A percentile compares a stretch with the other conserved stretches of the same genome.
Conservation (phyloP, 768 basidiomycete genomes). For the Amanita pallidorosea region DNA sequence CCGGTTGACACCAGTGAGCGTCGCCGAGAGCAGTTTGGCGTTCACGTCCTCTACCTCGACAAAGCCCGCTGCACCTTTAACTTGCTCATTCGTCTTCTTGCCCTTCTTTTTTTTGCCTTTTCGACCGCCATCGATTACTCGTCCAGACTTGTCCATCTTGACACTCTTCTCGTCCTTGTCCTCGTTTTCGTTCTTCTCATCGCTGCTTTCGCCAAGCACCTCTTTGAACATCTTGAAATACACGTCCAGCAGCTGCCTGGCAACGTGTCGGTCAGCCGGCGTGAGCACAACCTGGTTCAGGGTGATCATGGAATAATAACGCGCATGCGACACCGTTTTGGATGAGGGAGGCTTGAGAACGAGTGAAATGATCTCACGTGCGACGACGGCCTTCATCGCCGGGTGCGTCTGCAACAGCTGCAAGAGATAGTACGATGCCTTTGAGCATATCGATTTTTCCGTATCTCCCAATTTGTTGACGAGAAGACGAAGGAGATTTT, state of each 20-base stretch:
- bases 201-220: slow-evolving; percentile 55
- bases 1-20: slow-evolving; percentile 90
- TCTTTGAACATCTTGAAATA: slow-evolving; percentile 95
- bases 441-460: slow-evolving; percentile 79
- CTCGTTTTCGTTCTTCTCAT: slow-evolving; percentile 16
- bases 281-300: slow-evolving; percentile 86
- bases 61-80: slow-evolving; percentile 55
- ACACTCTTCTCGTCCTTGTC: slow-evolving; percentile 21
- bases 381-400: slow-evolving; percentile 82
- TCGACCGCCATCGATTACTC: slow-evolving; percentile 20
- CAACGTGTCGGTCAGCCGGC: slow-evolving; percentile 59
- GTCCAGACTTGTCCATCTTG: slow-evolving; percentile 22
- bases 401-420: slow-evolving; percentile 87
- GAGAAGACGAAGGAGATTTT: slow-evolving; percentile 84
- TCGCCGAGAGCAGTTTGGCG: slow-evolving; percentile 78
- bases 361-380: slow-evolving; percentile 75
- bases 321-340: slow-evolving; percentile 37
- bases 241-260: slow-evolving; percentile 70
- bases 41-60: slow-evolving; percentile 69
- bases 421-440: slow-evolving; percentile 82
- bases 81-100: slow-evolving; percentile 27
- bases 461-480: slow-evolving; percentile 95
- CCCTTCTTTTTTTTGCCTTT: slow-evolving; percentile 22
- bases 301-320: slow-evolving; percentile 90
- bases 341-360: slow-evolving; percentile 42